Conservation (phyloP, 2,329 filamentous ascomycete species). For the Stromatinia cepivora region DNA sequence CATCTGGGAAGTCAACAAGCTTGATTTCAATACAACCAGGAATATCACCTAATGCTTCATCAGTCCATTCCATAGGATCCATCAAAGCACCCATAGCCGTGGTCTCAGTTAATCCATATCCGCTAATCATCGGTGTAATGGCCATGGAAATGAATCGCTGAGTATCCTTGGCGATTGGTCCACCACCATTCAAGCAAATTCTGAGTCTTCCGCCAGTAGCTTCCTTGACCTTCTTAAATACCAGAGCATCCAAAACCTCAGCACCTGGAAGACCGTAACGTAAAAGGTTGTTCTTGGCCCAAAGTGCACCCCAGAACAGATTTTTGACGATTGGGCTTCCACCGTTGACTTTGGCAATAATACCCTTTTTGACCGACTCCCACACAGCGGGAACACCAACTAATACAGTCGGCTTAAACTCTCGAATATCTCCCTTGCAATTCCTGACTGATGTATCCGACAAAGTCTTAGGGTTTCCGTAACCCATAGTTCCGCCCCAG, state of each 20-base stretch:
- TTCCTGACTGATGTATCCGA: constrained; percentile 83
- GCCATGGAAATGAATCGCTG: constrained; percentile 89
- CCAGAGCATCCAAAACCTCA: constrained; percentile 72
- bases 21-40: constrained; percentile 82
- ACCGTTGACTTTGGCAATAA: constrained; percentile 67
- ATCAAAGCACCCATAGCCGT: constrained; percentile 79
- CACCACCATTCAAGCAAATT: constrained; percentile 92
- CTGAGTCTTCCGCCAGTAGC: constrained; percentile 85
- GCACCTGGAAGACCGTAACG: constrained; percentile 62
- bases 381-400: constrained; percentile 95
- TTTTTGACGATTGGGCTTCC: constrained; percentile 69
- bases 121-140: constrained; percentile 89
- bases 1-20: constrained; percentile 84
- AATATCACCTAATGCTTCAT: constrained; percentile 73
- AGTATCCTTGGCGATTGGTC: constrained; percentile 84
- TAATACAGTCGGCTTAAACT: constrained; percentile 83
- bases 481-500: constrained; percentile 89
- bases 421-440: constrained; percentile 89
- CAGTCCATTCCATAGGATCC: constrained; percentile 82
- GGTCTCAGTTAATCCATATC: constrained; percentile 95
- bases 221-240: constrained; percentile 90
- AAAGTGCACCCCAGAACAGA: constrained; percentile 72
- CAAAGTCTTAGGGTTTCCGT: constrained; percentile 85
- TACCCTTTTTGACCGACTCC: constrained; percentile 96
- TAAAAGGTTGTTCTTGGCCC: constrained; percentile 60